Conservation (phyloP, 2,329 filamentous ascomycete species). For the Aspergillus novofumigatus region DNA sequence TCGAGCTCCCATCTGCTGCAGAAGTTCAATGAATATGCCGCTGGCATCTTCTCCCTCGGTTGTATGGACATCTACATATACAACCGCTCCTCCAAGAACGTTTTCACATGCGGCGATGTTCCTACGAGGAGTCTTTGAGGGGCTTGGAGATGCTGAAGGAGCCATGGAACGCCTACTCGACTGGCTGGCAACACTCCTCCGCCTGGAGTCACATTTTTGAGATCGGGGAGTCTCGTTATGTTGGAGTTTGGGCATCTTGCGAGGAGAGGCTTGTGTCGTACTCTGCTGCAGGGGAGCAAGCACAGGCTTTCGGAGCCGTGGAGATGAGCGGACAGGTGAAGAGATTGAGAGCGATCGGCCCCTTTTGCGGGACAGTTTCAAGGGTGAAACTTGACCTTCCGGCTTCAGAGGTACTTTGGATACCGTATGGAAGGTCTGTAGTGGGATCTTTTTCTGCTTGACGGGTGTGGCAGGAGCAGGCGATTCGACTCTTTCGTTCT, state of each 20-base stretch:
- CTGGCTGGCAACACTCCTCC: conserved; percentile 8
- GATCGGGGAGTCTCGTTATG: conserved; percentile 19
- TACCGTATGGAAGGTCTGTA: conserved; percentile 63
- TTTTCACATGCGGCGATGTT: conserved; percentile 21
- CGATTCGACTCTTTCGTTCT: conserved; percentile 19
- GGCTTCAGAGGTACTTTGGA: conserved; percentile 73
- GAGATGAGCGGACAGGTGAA: conserved; percentile 33
- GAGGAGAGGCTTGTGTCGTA: conserved; percentile 23
- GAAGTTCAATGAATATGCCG: conserved; percentile 73
- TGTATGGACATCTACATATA: conserved; percentile 80
- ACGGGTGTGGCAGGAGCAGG: conserved; percentile 54
- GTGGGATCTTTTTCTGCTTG: conserved; percentile 42
- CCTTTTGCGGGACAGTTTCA: conserved; percentile 44
- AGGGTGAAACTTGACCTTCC: conserved; percentile 50
- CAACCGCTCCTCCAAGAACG: conserved; percentile 66
- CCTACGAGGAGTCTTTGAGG: conserved; percentile 26
- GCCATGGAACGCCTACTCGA: conserved; percentile 6
- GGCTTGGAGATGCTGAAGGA: conserved; percentile 19
- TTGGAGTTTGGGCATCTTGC: conserved; percentile 18
- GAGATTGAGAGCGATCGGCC: conserved; percentile 51
- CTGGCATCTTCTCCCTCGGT: conserved; percentile 77
- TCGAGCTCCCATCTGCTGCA: conserved; percentile 75
- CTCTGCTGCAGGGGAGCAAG: conserved; percentile 19
- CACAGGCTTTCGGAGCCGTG: conserved; percentile 23
- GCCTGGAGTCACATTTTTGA: conserved; percentile 12